Evolutionary conservation across 768 basidiomycete genomes (phyloP).

Genomic region (Lactarius sp.): DNA sequence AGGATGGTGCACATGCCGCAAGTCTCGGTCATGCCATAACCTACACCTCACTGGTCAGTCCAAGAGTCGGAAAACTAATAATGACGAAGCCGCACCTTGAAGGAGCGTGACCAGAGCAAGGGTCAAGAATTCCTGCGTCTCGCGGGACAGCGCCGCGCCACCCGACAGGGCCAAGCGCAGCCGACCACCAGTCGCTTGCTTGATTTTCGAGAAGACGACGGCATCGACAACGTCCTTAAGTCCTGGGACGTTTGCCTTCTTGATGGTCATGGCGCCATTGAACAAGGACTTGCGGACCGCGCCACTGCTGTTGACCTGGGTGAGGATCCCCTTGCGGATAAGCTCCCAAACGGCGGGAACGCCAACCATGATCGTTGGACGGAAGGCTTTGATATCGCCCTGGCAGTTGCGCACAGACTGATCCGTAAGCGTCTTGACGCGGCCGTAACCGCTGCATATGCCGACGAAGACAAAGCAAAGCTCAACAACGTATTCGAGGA

Average conservation of each 20-base stretch:
- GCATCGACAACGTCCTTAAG: constrained; percentile 65
- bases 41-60: constrained; percentile 35
- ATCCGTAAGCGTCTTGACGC: constrained; percentile 94
- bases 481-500: constrained; percentile 94
- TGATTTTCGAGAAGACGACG: constrained; percentile 71
- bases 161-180: constrained; percentile 78
- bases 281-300: constrained; percentile 70
- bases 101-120: constrained; percentile 75
- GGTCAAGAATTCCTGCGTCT: constrained; percentile 89
- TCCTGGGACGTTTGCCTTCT: constrained; percentile 65
- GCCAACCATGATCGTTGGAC: constrained; percentile 87
- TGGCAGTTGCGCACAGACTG: constrained; percentile 83
- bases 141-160: constrained; percentile 78
- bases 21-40: constrained; percentile 96
- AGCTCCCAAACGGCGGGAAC: constrained; percentile 97
- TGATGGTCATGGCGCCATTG: constrained; percentile 68
- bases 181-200: constrained; percentile 81
- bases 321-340: constrained; percentile 90
- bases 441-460: constrained; percentile 82
- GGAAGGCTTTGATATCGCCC: constrained; percentile 81
- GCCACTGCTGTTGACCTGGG: constrained; percentile 70
- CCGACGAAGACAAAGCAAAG: constrained; percentile 68
- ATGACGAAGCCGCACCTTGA: constrained; percentile 58
- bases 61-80: neutral
- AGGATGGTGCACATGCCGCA: constrained; percentile 87